Conservation (phyloP, 345 rosid species). For the Psidium friedrichsthalianum region DNA sequence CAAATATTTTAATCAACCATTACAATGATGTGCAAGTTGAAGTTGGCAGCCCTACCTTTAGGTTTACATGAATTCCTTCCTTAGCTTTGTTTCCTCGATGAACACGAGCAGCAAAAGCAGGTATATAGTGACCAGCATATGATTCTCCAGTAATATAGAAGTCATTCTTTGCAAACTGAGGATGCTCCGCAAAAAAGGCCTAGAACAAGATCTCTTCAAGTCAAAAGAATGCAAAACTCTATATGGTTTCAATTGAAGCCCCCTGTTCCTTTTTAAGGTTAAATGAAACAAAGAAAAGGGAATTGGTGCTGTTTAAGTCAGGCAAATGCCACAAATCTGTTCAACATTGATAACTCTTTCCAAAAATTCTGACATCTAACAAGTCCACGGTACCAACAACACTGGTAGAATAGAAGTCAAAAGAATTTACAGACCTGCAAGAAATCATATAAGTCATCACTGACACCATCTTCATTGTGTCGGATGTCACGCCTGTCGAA, state of each 20-base stretch:
- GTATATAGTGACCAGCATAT: constrained; percentile 99
- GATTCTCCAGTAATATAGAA: constrained; percentile 97
- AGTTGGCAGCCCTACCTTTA: constrained; percentile 45
- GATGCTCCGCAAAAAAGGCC: constrained; percentile 96
- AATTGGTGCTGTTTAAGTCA: not conserved
- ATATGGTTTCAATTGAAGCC: not conserved
- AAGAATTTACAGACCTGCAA: constrained; percentile 48
- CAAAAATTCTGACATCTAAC: not conserved
- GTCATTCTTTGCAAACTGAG: constrained; percentile 62
- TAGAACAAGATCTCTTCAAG: constrained; percentile 8
- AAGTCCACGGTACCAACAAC: not conserved
- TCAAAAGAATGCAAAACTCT: not conserved
- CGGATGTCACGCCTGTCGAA: constrained; percentile 80
- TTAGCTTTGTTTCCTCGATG: constrained; percentile 88
- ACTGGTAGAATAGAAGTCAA: not conserved
- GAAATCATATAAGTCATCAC: constrained; percentile 90
- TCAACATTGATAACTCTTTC: not conserved
- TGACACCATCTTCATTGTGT: constrained; percentile 81
- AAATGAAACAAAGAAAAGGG: not conserved
- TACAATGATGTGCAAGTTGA: not conserved
- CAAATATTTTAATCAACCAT: not conserved
- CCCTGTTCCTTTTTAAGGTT: not conserved
- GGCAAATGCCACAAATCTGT: not conserved
- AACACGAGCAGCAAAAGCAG: constrained; percentile 91
- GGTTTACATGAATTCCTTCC: constrained; percentile 76